Conservation (phyloP, 139 green algal genomes). For the Nannochloris sp. region DNA sequence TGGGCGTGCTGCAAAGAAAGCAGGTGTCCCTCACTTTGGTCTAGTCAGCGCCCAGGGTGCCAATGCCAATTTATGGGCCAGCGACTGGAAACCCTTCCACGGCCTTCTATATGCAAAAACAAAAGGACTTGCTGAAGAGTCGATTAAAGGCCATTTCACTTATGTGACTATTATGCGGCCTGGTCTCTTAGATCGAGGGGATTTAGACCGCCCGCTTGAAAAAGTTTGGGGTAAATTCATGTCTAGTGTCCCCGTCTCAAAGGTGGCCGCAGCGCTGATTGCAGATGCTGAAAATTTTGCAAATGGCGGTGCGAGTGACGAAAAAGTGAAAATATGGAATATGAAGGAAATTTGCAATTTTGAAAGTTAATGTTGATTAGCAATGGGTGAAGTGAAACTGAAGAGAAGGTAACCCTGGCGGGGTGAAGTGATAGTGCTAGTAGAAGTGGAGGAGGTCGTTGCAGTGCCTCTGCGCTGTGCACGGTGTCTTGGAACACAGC, state of each 20-base stretch:
- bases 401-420: no score
- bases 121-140: conserved; percentile 21
- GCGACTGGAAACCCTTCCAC: conserved; percentile 20
- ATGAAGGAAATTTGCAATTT: no score
- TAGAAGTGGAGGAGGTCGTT: no score
- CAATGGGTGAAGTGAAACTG: no score
- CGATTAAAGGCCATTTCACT: conserved; percentile 9
- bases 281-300: conserved; percentile 7
- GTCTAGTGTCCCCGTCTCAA: not conserved
- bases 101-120: conserved; percentile 22
- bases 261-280: conserved; percentile 1
- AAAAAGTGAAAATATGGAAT: no score
- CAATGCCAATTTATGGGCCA: conserved; percentile 5
- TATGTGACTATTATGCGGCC: conserved; percentile 13
- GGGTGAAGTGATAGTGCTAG: no score
- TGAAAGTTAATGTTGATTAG: no score
- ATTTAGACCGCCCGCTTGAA: conserved; percentile 1
- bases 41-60: conserved; percentile 25
- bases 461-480: no score
- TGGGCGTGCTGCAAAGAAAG: conserved; percentile 33
- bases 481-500: no score
- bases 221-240: not conserved
- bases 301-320: no score
- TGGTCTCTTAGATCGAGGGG: conserved; percentile 18
- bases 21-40: conserved; percentile 24